Percentiles rank a stretch among this genome's conserved stretches.
These are phyloP conservation scores for Chlorella sp. DNA, from an alignment of 139 green algal species.

Conservation along the genomic window DNA sequence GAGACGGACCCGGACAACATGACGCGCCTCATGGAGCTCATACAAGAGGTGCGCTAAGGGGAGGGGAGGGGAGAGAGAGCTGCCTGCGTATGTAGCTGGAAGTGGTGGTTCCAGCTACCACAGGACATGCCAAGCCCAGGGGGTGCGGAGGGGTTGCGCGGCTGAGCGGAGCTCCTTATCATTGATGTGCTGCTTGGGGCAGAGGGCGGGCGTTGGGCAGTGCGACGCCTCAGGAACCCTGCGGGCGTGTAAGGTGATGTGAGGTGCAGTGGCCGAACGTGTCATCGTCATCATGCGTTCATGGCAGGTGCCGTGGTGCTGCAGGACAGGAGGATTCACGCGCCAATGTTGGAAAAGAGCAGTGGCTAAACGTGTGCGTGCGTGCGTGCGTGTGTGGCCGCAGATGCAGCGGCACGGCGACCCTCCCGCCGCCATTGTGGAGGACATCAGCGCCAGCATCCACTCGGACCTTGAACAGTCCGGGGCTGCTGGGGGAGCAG, in stretches of 20 bases:
- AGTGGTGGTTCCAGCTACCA: too few relatives aligned
- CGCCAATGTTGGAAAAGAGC: neutral
- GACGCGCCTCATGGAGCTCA: conserved; percentile 50
- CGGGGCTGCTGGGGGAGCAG: neutral
- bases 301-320: conserved; percentile 58
- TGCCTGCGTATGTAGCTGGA: too few relatives aligned
- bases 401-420: conserved; percentile 81
- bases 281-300: conserved; percentile 23
- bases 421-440: conserved; percentile 74
- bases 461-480: too few relatives aligned
- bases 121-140: too few relatives aligned
- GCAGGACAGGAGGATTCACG: conserved; percentile 42
- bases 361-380: neutral
- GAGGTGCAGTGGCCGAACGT: conserved; percentile 42
- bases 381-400: neutral
- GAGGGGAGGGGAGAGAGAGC: too few relatives aligned
- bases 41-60: conserved; percentile 67
- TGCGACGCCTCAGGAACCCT: conserved; percentile 60
- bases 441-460: conserved; percentile 53
- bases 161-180: too few relatives aligned
- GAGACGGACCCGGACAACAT: conserved; percentile 61
- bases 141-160: too few relatives aligned
- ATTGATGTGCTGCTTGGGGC: neutral
- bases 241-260: conserved; percentile 53
- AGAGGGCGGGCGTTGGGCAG: conserved; percentile 48